phyloP scores from a whole-genome alignment of 768 basidiomycete genomes.

The Tylopilus subfusipes region DNA sequence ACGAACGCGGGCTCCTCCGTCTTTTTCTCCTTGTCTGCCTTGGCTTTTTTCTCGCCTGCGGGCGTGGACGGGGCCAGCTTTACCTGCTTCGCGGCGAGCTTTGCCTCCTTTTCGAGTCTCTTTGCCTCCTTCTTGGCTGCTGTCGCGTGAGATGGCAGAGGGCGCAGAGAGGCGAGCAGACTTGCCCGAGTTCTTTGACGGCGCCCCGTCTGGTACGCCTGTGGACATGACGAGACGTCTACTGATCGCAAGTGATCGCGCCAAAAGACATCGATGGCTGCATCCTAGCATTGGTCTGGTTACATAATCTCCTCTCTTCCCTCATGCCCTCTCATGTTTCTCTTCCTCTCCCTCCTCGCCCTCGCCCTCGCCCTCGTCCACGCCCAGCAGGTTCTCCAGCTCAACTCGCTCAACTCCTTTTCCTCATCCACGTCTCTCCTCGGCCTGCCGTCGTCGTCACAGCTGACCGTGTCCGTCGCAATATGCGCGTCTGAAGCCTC shows the following conservation, averaged over 20 bases:
- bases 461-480: constrained; percentile 47
- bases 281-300: neutral
- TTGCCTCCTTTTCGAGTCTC: constrained; percentile 73
- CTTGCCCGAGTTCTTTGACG: constrained; percentile 42
- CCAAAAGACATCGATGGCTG: constrained; percentile 19
- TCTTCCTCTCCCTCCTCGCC: neutral
- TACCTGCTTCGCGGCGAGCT: constrained; percentile 61
- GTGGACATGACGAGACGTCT: constrained; percentile 7
- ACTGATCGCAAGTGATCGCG: neutral
- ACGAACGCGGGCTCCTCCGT: constrained; percentile 74
- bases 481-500: constrained; percentile 38
- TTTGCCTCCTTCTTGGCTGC: constrained; percentile 86
- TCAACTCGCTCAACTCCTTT: constrained; percentile 39
- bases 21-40: constrained; percentile 71
- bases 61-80: constrained; percentile 39
- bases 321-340: neutral
- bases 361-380: constrained; percentile 3
- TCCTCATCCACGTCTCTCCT: constrained; percentile 34
- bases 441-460: constrained; percentile 37
- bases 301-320: neutral
- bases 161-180: neutral
- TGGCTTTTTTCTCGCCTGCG: constrained; percentile 63
- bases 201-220: neutral
- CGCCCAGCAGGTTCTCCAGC: constrained; percentile 27
- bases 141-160: neutral